Evolutionary conservation across 768 basidiomycete species (phyloP).

Genomic region (Amanita thiersii): DNA sequence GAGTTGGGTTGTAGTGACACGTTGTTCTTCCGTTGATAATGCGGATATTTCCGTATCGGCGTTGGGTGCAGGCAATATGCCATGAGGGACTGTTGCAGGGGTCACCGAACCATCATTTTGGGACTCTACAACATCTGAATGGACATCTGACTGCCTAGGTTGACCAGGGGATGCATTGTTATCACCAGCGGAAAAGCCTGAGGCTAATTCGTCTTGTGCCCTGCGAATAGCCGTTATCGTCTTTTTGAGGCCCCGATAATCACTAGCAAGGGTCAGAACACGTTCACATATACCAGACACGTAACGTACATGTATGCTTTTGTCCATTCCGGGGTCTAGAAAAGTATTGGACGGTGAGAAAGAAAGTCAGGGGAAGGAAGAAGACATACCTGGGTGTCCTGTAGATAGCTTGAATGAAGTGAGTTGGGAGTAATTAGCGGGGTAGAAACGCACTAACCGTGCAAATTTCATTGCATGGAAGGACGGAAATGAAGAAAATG

Average conservation of each 20-base stretch:
- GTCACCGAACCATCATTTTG: no score
- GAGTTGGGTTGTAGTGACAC: no score
- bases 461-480: constrained; percentile 46
- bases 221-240: constrained; percentile 48
- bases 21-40: no score
- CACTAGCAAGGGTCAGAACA: constrained; percentile 29
- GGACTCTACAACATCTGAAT: constrained; percentile 3
- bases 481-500: no score
- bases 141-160: constrained; percentile 12
- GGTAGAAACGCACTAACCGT: constrained; percentile 26
- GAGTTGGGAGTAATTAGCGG: not conserved
- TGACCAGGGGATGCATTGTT: constrained; percentile 11
- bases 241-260: constrained; percentile 68
- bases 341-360: constrained; percentile 4
- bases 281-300: not conserved
- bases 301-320: constrained; percentile 52
- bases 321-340: constrained; percentile 69
- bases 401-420: constrained; percentile 42
- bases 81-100: no score
- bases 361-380: not conserved
- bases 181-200: constrained; percentile 14
- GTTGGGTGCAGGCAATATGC: no score
- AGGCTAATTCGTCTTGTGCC: constrained; percentile 20
- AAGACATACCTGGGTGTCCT: constrained; percentile 56
- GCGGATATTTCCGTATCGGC: no score